Evolutionary conservation across 2,329 filamentous ascomycete species (phyloP), one percentile per base, ranked within the genome.

Genomic region (Phialophora macrospora): DNA sequence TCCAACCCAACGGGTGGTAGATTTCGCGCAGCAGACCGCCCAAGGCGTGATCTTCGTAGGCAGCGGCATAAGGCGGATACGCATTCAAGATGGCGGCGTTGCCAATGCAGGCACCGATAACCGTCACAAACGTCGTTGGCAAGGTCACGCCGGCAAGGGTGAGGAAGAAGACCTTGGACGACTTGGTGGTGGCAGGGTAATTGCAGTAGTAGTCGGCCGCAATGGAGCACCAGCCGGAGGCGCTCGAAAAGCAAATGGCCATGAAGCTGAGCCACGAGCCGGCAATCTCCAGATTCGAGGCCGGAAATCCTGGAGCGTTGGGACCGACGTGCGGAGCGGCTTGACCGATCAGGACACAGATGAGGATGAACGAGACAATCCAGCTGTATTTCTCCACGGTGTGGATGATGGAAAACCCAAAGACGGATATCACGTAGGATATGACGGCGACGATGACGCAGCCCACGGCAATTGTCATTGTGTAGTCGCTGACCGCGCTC

Each of bases 301-400:
- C 74, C 3, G 75, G 74, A 8, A 65, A 60, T 2, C 73, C 73
- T 9, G 75, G 75, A 7, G 74, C 73, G 32, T 68, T 74, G 61
- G 80, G 74, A 60, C 81, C 78, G 9, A 82, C 75, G 60, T 82
- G 79, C 6, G 73, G 74, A 9, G 77, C 81, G 1, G 81, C 78
- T 73, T 83, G 75, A 17, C 79, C 81, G 59, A 83, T 79, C 62
- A 84, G 79, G 62, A 84, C 75, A 65, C 80, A 75, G 70, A 84
- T 77, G 41, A 75, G 68, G 14, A 75, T 70, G 64, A 75, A 74
- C 44, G 70, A 72, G 20, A 73, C 60, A 28, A 74, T 70, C 74
- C 74, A 76, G 20, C 71, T 72, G 58, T 74, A 76, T 49, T 74
- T 73, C 54, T 75, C 73, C 34, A 74, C 74, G 8, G 69, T 68